Base-by-base conservation (phyloP, 1,139 yeast genomes). In the Candida pseudoviswanathii region DNA sequence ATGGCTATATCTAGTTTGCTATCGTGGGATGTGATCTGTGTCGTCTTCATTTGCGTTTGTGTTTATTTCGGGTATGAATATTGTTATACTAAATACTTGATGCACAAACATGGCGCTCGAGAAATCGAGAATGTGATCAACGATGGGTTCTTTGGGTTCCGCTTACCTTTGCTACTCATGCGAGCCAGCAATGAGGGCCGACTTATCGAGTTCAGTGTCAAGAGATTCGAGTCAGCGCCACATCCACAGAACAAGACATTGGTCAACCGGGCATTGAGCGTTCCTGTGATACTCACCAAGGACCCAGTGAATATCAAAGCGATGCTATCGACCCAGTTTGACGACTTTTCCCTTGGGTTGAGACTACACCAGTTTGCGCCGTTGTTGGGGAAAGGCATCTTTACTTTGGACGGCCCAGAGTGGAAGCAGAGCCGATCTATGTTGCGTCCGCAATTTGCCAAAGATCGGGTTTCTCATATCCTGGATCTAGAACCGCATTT, bases 371-470 rank as follows among this genome's bases (percentile, higher is more conserved):
- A 64, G 36, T 69, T 78, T 54, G 56, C 55, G 39, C 77, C 80
- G 4, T 59, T 77, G 25, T 65, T 80, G 46, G 84, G 84, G 3
- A 75, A 75, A 48, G 84, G 85, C 3, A 78, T 80, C 51, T 80
- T 80, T 64, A 78, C 84, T 2, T 67, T 76, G 33, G 80, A 77
- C 48, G 82, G 82, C n/a, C 72, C 66, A 29, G 80, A 76, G 2
- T 80, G 85, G 85, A 75, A 77, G 55, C 82, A 78, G 55, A 70
- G 80, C 32, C 67, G 85, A 44, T 75, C 80, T 3, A 62, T 80
- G 71, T 68, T 80, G 55, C 67, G 84, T 47, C 85, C 85, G 0
- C 82, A 78, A 59, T 80, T 80, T 59, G 65, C 77, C 22, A 66
- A 80, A 45, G 82, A 78, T 54, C 80, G 78, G 55, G 71, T 80